phyloP scores from a whole-genome alignment of 2,329 filamentous ascomycete species.

The Penicillium sp. region DNA sequence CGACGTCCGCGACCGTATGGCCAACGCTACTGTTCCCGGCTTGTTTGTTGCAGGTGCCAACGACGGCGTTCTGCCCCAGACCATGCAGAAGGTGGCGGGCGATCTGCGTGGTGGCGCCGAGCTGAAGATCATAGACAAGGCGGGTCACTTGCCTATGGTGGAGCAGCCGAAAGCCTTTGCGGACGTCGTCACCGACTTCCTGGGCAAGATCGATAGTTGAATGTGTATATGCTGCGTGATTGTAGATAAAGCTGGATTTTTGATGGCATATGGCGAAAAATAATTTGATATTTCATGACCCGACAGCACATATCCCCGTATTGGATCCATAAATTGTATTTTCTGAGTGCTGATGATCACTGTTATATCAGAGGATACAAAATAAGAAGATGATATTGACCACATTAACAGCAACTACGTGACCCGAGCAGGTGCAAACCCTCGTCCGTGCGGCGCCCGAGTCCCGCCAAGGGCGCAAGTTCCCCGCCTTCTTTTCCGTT shows the following conservation, averaged over 20 bases:
- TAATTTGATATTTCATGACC: background rate
- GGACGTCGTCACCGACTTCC: slow-evolving; percentile 56
- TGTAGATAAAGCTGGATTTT: background rate
- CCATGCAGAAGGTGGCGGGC: slow-evolving; percentile 69
- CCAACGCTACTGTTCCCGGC: slow-evolving; percentile 38
- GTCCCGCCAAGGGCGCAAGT: slow-evolving; percentile 14
- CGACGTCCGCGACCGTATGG: slow-evolving; percentile 47
- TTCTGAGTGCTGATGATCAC: no score
- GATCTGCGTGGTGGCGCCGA: slow-evolving; percentile 55
- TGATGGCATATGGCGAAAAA: slow-evolving; percentile 1
- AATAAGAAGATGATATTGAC: no score
- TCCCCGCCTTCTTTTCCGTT: slow-evolving; percentile 15
- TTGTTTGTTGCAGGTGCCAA: slow-evolving; percentile 67
- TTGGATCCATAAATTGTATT: no score
- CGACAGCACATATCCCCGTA: no score
- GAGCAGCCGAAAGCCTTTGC: slow-evolving; percentile 68
- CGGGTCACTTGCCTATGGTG: slow-evolving; percentile 81
- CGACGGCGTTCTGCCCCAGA: slow-evolving; percentile 70
- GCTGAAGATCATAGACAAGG: slow-evolving; percentile 62
- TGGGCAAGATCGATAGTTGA: slow-evolving; percentile 35
- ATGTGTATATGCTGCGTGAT: background rate
- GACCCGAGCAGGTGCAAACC: slow-evolving; percentile 1
- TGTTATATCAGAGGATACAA: no score
- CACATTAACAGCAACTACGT: background rate
- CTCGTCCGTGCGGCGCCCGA: slow-evolving; percentile 15